Base-by-base conservation (phyloP, 108 stramenopile genomes). In the Skeletonema menzelii region DNA sequence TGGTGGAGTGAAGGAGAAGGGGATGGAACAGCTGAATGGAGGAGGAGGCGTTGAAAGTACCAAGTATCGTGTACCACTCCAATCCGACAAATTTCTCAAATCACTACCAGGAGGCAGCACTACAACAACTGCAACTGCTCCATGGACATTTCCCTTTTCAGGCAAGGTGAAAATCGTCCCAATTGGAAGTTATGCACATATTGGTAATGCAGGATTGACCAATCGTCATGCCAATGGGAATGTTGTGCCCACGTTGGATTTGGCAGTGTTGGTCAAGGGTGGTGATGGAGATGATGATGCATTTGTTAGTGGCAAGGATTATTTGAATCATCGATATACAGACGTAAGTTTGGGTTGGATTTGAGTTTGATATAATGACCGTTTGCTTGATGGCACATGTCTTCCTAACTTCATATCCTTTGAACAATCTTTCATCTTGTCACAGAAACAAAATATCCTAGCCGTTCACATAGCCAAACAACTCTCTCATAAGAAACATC, bases 401-500 rank as follows among this genome's bases (percentile, higher is more conserved):
- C 10, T 17, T 24, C 59, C 35, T 59, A 37, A 27, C 22, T 31
- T 37, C 22, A 66, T 30, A 38, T 8, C 30, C 14, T 46, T n/a
- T n/a, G n/a, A n/a, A n/a, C n/a, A n/a, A n/a, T 0, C 7, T 49
- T 49, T 46, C 46, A 27, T 70, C n/a, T n/a, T n/a, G 47, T 15
- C 22, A 31, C 72, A 90, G 89, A 94, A 94, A 92, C 83, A 88
- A 63, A 90, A 90, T 37, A 62, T 84, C 17, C 70, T 91, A 7
- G 80, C 87, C 28, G 68, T 84, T 15, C 65, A 83, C 28, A 80
- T 94, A 30, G 89, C 88, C 53, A 68, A 72, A 65, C 57, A 76
- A 13, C 79, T 95, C 4, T 80, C 84, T 4, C 73, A 83, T 31
- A 78, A 90, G 64, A 86, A 84, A 73, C 67, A 75, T 61, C 70